phyloP scores from a whole-genome alignment of 371 early-diverging fungal genomes.

The Mucor irregularis region DNA sequence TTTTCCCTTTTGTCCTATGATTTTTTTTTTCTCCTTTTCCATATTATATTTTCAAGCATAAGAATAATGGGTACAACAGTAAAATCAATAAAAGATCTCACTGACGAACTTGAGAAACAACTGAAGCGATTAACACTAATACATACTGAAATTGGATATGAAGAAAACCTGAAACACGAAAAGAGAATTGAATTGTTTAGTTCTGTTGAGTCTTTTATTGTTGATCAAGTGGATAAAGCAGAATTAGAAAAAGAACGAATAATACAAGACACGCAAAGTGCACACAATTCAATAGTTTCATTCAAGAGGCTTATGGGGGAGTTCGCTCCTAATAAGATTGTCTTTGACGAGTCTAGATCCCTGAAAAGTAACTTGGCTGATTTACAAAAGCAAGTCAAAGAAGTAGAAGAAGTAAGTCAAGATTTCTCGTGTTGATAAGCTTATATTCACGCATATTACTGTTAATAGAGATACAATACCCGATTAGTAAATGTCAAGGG shows the following conservation, averaged over 20 bases:
- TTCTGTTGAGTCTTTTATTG: not conserved
- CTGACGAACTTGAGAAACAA: not conserved
- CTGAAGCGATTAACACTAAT: not conserved
- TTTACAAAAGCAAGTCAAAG: slow-evolving; percentile 4
- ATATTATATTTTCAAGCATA: too few species aligned
- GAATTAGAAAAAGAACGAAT: slow-evolving; percentile 10
- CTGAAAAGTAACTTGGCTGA: slow-evolving; percentile 12
- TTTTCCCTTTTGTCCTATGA: not conserved
- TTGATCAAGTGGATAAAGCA: slow-evolving; percentile 3
- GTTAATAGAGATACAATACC: slow-evolving; percentile 18
- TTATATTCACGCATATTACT: not conserved
- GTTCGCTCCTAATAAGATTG: slow-evolving; percentile 11
- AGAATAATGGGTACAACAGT: not conserved
- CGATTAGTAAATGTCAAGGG: slow-evolving; percentile 17
- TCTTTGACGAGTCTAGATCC: slow-evolving; percentile 4
- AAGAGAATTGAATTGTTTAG: not conserved
- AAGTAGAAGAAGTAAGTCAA: slow-evolving; percentile 16
- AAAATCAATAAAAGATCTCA: not conserved
- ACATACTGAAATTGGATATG: slow-evolving; percentile 19
- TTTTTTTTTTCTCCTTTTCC: not conserved
- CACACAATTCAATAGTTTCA: slow-evolving; percentile 6
- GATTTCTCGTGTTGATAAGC: not conserved
- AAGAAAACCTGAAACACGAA: not conserved
- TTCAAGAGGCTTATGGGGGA: slow-evolving; percentile 25
- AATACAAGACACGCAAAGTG: not conserved